Evolutionary conservation across 257 asterid species (phyloP), one percentile per base, ranked within the genome.

Genomic region (Catharanthus roseus): DNA sequence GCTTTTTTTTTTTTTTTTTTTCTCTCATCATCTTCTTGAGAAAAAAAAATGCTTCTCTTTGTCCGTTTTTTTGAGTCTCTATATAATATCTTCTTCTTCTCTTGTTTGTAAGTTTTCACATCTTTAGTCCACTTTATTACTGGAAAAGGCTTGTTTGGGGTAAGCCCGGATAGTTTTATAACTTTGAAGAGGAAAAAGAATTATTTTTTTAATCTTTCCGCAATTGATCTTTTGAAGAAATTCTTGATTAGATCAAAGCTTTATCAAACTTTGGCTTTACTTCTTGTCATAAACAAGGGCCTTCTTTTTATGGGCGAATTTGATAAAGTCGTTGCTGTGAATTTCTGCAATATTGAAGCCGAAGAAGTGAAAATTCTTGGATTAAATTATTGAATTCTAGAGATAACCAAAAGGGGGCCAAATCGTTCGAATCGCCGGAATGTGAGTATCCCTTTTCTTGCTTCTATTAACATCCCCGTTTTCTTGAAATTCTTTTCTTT

Each of bases 331-430:
- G 82, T 28, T 65, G 74, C 68, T 18, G 54, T 41, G 77, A 42
- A 66, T 34, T 67, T 50, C 71, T 72, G 78, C 80, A 82, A 75
- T 81, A 72, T 79, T 80, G 82, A 72, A 69, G 82, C 54, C 65
- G 65, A 80, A 82, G 86, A 53, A 79, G 77, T 75, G 23, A 72
- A 18, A 67, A 74, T 79, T 77, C 82, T 61, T 49, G n/a, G 50
- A 51, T 39, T 69, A 77, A 67, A 69, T 38, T 68, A 73, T 75
- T 71, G 42, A 67, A n/a, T 45, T 67, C 24, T 31, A 69, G 36
- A 74, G 26, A 57, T 63, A 69, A 21, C n/a, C 39, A 54, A 12
- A 58, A n/a, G n/a, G n/a, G 74, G 61, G 47, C 79, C 34, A 31
- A 45, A 62, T 54, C 31, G 77, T 74, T 74, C 67, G 47, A 72